phyloP scores from a whole-genome alignment of 2,329 filamentous ascomycete species.

The Chaetomium olivaceum region DNA sequence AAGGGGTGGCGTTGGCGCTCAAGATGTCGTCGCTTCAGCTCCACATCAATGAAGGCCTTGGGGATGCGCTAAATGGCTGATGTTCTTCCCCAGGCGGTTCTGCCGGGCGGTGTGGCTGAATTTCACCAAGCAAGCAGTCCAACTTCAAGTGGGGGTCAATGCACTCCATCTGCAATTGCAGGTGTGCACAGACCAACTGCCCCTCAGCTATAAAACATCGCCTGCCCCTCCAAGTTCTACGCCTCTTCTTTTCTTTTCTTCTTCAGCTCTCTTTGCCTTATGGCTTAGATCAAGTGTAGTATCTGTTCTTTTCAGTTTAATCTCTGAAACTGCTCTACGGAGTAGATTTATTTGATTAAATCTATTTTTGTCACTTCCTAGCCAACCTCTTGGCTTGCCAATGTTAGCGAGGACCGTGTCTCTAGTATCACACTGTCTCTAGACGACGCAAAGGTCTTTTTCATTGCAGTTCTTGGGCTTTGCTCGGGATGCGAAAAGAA shows the following conservation, averaged over 20 bases:
- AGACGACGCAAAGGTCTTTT: slow-evolving; percentile 68
- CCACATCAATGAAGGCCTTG: not conserved
- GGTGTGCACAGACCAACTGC: slow-evolving; percentile 29
- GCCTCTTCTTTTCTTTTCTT: slow-evolving; percentile 47
- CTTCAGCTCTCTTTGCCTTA: slow-evolving; percentile 57
- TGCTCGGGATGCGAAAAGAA: slow-evolving; percentile 32
- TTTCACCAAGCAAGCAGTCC: not conserved
- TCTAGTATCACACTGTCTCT: slow-evolving; percentile 62
- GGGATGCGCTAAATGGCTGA: not conserved
- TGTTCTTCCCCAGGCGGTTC: not conserved
- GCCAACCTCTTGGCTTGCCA: slow-evolving; percentile 73
- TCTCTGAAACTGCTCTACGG: slow-evolving; percentile 74
- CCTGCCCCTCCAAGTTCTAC: slow-evolving; percentile 17
- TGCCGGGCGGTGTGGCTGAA: slow-evolving; percentile 19
- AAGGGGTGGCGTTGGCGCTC: not conserved
- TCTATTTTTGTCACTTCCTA: slow-evolving; percentile 66
- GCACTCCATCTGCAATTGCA: slow-evolving; percentile 7
- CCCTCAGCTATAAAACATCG: slow-evolving; percentile 28
- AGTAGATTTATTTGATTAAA: slow-evolving; percentile 58
- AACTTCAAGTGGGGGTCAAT: not conserved
- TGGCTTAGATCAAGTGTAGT: slow-evolving; percentile 70
- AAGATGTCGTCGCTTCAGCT: slow-evolving; percentile 6
- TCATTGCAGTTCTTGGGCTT: slow-evolving; percentile 58
- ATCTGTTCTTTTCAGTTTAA: slow-evolving; percentile 39
- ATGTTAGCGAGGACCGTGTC: slow-evolving; percentile 65